Evolutionary conservation across 108 stramenopile species (phyloP), one percentile per base, ranked within the genome.

Genomic region (Aureococcus anophagefferens): DNA sequence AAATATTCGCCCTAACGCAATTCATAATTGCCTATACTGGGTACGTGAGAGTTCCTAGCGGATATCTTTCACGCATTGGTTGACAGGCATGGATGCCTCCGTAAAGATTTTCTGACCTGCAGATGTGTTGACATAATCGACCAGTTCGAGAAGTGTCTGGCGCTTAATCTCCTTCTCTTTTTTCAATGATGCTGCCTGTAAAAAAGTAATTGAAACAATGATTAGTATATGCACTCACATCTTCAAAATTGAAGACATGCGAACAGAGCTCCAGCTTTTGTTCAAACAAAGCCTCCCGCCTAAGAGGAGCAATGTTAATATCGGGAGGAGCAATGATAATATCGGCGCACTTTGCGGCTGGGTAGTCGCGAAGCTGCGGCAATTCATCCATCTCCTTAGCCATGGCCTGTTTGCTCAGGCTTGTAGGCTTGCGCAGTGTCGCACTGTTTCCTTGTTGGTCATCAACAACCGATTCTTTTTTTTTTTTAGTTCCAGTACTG

Each of bases 21-120:
- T 37, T n/a, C 72, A 83, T 75, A 64, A 81, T 81, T 29, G 62
- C 40, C 40, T 44, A 44, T 5, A 33, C n/a, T n/a, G n/a, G n/a
- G n/a, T n/a, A n/a, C n/a, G n/a, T n/a, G n/a, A n/a, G n/a, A n/a
- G n/a, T n/a, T n/a, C n/a, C n/a, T n/a, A n/a, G n/a, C n/a, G n/a
- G n/a, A n/a, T n/a, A n/a, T n/a, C n/a, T n/a, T n/a, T n/a, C n/a
- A n/a, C n/a, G n/a, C n/a, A n/a, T n/a, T n/a, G n/a, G n/a, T n/a
- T n/a, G n/a, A n/a, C 92, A 21, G 89, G 78, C 94, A 96, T 94
- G 73, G 92, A 87, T 31, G 85, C 85, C 77, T 97, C 96, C 37
- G 94, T 97, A 73, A 98, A 96, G 66, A 99, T 96, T 83, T 94
- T 95, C 80, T 99, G 95, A 35, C 97, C 98, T 16, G 92, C 92